Evolutionary conservation across 2,329 filamentous ascomycete genomes (phyloP).

Genomic region (Aspergillus transmontanensis): DNA sequence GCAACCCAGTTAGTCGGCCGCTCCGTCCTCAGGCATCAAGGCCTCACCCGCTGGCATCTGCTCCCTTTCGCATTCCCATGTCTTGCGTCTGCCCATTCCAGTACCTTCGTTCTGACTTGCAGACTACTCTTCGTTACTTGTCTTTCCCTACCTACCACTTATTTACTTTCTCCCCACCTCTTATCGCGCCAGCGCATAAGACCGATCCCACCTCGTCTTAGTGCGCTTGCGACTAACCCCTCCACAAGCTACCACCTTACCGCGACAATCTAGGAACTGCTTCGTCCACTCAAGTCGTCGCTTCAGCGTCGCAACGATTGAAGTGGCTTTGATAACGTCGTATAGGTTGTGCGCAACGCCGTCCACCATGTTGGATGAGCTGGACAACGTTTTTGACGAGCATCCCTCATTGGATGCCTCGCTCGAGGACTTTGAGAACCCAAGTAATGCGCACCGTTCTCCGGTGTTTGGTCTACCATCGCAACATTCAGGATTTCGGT

Average conservation of each 20-base stretch:
- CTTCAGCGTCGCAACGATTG: conserved; percentile 27
- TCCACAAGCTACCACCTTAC: conserved; percentile 11
- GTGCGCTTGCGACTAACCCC: conserved; percentile 23
- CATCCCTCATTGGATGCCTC: conserved; percentile 63
- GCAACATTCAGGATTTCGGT: conserved; percentile 67
- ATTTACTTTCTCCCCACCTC: conserved; percentile 9
- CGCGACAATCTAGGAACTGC: conserved; percentile 3
- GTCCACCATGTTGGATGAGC: conserved; percentile 48
- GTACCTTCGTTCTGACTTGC: conserved; percentile 11
- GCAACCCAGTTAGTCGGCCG: conserved; percentile 13
- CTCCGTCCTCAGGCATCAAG: conserved; percentile 22
- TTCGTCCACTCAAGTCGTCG: conserved; percentile 23
- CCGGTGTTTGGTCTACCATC: conserved; percentile 59
- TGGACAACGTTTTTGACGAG: conserved; percentile 57
- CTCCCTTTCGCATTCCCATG: conserved; percentile 14
- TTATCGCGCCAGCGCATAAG: conserved; percentile 8
- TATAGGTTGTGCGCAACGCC: conserved; percentile 32
- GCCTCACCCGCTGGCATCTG: conserved; percentile 9
- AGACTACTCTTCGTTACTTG: conserved; percentile 10
- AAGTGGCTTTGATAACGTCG: conserved; percentile 26
- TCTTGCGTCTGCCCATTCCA: conserved; percentile 15
- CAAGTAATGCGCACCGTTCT: conserved; percentile 49
- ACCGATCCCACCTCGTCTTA: conserved; percentile 7
- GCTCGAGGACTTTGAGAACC: conserved; percentile 64
- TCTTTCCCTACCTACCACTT: conserved; percentile 3